Percentiles rank a stretch among this genome's conserved stretches.
Evolutionary conservation across 257 asterid species (phyloP).

Genomic region (Scutellaria baicalensis): DNA sequence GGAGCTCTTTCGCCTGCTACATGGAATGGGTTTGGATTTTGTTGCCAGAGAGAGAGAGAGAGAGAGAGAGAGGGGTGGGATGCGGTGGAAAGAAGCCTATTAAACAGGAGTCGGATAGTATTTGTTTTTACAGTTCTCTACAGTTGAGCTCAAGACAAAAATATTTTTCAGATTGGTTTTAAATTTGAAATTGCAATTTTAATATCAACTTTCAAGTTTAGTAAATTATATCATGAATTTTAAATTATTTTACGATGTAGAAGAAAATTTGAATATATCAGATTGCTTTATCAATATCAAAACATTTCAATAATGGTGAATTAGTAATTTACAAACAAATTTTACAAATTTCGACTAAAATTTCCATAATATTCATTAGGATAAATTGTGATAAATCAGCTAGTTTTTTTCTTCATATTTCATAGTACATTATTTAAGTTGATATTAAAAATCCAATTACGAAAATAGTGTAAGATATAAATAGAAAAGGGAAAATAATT

Average conservation of each 20-base stretch:
- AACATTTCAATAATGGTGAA: not conserved
- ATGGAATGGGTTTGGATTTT: constrained; percentile 17
- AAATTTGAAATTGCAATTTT: too few species aligned
- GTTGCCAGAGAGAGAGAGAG: not conserved
- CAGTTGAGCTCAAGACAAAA: not conserved
- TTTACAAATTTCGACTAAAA: not conserved
- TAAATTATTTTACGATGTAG: too few species aligned
- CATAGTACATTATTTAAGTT: not conserved
- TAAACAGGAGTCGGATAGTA: constrained; percentile 20
- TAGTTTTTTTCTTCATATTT: too few species aligned
- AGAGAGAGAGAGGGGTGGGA: constrained; percentile 7
- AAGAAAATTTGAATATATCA: too few species aligned
- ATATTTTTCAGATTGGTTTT: too few species aligned
- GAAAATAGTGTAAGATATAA: too few species aligned
- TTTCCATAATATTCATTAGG: too few species aligned
- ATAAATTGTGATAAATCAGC: too few species aligned
- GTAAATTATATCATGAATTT: too few species aligned
- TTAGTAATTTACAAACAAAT: not conserved
- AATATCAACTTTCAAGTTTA: too few species aligned
- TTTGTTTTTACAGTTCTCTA: constrained; percentile 23
- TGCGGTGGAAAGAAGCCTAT: constrained; percentile 16
- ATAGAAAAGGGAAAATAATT: too few species aligned
- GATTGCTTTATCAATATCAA: not conserved
- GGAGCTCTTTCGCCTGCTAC: constrained; percentile 17
- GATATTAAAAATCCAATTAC: not conserved